Conservation (phyloP, 176 grass and related monocot species). For the Alloteropsis semialata region DNA sequence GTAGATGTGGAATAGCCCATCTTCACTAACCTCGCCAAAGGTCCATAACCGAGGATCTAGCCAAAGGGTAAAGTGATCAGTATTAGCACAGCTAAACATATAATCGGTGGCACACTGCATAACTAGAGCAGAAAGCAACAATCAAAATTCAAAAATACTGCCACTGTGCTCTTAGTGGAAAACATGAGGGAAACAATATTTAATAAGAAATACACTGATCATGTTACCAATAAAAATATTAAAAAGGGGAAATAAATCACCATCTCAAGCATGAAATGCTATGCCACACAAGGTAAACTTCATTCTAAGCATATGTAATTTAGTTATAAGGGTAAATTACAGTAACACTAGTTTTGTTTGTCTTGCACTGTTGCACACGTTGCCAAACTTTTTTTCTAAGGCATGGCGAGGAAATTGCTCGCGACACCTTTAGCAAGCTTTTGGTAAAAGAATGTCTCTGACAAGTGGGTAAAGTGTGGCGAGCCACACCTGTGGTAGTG, state of each 20-base stretch:
- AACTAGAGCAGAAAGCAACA: slow-evolving; percentile 3
- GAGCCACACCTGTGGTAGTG: not conserved
- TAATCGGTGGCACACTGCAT: not conserved
- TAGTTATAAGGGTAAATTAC: not conserved
- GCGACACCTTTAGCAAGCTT: not conserved
- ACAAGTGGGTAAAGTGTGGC: not conserved
- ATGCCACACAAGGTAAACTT: not conserved
- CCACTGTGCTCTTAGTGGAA: not conserved
- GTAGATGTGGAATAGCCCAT: slow-evolving; percentile 75
- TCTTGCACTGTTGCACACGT: not conserved
- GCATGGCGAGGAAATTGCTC: no score
- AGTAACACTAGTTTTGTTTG: not conserved
- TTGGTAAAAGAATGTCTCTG: not conserved
- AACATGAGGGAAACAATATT: not conserved
- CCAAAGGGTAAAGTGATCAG: slow-evolving; percentile 22
- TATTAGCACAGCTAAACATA: not conserved
- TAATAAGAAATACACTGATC: not conserved
- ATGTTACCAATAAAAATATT: not conserved
- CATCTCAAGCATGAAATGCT: not conserved
- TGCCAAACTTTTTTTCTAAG: no score
- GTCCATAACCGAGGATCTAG: slow-evolving; percentile 79
- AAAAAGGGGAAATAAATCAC: not conserved
- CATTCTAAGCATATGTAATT: not conserved
- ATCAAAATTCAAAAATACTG: slow-evolving; percentile 23
- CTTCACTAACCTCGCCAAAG: slow-evolving; percentile 72